Evolutionary conservation across 225 moss, liverwort and hornwort species (phyloP), one percentile per base, ranked within the genome.

Genomic region (Marchantia polymorpha): DNA sequence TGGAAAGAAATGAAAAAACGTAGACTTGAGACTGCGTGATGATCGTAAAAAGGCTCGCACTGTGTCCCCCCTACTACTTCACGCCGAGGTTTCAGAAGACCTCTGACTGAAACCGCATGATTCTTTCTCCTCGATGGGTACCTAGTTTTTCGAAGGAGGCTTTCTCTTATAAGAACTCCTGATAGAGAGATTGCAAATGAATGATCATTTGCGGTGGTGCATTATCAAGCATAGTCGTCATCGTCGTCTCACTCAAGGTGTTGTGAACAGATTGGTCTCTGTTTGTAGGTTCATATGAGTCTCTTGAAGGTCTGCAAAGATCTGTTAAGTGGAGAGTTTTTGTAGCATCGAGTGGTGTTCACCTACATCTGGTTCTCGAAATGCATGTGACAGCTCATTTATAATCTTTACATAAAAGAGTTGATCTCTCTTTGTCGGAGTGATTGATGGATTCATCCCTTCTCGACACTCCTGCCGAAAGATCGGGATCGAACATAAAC

Each of bases 21-120:
- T 70, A 70, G 70, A 67, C n/a, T 61, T 61, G 16, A n/a, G n/a
- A 61, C 30, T 29, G 67, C 30, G 30, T 67, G 67, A 70, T 55
- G 30, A 75, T 56, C 19, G 26, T 26, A 73, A 25, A 17, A 27
- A 10, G 22, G 25, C 12, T 25, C 55, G 30, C 30, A 16, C 55
- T 49, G 19, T 20, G 48, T 49, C 69, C 47, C 27, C 15, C 39
- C 46, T 22, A 39, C 67, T 22, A 10, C 67, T 2, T 7, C n/a
- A 27, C 8, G 47, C 49, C 48, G 30, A 52, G 26, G 29, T 55
- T 14, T 26, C 6, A 75, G 10, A 20, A 16, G 59, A 52, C 52
- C 39, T 47, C 9, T 55, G 16, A 55, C 4, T 74, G 39, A 39
- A 39, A 39, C 48, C 3, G 55, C 17, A 54, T 7, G 29, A 11